These are phyloP conservation scores for Phytopythium litorale DNA, from an alignment of 352 stramenopile species.

Conservation along the genomic window DNA sequence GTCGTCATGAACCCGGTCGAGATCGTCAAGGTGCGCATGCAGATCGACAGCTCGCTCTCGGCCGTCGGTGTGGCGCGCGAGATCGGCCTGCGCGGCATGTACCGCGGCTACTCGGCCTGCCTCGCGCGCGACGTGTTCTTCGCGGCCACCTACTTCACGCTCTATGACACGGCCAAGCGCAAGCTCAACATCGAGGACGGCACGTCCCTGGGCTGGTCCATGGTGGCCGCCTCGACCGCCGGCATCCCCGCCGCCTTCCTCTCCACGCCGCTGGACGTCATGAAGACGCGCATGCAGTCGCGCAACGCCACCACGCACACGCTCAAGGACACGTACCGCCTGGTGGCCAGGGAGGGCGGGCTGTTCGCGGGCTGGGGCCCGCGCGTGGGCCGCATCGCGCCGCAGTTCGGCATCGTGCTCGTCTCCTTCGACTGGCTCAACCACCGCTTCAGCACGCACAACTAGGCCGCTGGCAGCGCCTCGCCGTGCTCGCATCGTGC, in stretches of 20 bases:
- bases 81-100: slow-evolving; percentile 57
- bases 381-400: slow-evolving; percentile 68
- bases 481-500: neutral
- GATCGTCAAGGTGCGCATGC: slow-evolving; percentile 83
- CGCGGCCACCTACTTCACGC: slow-evolving; percentile 73
- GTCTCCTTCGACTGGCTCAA: slow-evolving; percentile 79
- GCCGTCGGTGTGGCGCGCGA: slow-evolving; percentile 51
- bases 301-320: slow-evolving; percentile 33
- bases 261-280: slow-evolving; percentile 68
- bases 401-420: slow-evolving; percentile 81
- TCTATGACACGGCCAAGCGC: slow-evolving; percentile 75
- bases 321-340: slow-evolving; percentile 49
- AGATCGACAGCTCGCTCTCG: slow-evolving; percentile 71
- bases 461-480: neutral
- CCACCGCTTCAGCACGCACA: slow-evolving; percentile 41
- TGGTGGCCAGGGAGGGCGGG: slow-evolving; percentile 51
- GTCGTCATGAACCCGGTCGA: slow-evolving; percentile 84
- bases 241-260: slow-evolving; percentile 74
- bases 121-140: slow-evolving; percentile 72
- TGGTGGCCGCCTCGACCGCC: slow-evolving; percentile 61
- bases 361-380: slow-evolving; percentile 72
- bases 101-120: slow-evolving; percentile 72
- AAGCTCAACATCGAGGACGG: slow-evolving; percentile 58
- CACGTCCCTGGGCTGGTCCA: slow-evolving; percentile 64
- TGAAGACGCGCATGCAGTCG: slow-evolving; percentile 84